A percentile compares a stretch with the other conserved stretches of the same genome.
phyloP scores from a whole-genome alignment of 2,329 filamentous ascomycete genomes.

The Fusarium begoniae region DNA sequence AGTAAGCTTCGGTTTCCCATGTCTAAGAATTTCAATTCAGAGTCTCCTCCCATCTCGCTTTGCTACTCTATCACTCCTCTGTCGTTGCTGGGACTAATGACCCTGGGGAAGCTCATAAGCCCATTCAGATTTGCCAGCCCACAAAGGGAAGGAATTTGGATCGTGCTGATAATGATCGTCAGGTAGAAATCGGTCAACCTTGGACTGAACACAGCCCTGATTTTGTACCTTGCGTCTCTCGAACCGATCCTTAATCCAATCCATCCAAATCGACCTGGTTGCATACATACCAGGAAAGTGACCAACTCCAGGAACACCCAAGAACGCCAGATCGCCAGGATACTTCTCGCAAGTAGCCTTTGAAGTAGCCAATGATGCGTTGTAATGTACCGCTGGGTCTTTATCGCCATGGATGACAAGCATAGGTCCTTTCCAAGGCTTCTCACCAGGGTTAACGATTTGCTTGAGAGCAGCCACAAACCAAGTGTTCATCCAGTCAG shows the following conservation, averaged over 20 bases:
- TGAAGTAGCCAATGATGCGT: neutral
- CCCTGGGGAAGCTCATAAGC: neutral
- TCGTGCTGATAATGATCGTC: neutral
- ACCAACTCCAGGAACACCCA: neutral
- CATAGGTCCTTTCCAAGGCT: neutral
- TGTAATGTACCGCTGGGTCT: neutral
- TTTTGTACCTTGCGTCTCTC: neutral
- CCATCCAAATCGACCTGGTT: neutral
- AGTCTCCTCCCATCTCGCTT: neutral
- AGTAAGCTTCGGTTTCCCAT: neutral
- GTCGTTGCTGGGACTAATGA: neutral
- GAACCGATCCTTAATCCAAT: neutral
- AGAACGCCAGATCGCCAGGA: neutral
- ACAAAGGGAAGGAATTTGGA: neutral
- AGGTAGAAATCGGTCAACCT: neutral
- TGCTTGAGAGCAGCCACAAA: neutral
- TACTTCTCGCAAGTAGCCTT: neutral
- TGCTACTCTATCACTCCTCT: neutral
- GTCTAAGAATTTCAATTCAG: neutral
- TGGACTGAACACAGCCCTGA: neutral
- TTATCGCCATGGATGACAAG: neutral
- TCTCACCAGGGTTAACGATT: neutral
- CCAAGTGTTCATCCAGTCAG: neutral
- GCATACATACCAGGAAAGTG: neutral
- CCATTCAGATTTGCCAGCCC: neutral